Conservation (phyloP, 345 rosid species). For the Hibiscus tridactylites region DNA sequence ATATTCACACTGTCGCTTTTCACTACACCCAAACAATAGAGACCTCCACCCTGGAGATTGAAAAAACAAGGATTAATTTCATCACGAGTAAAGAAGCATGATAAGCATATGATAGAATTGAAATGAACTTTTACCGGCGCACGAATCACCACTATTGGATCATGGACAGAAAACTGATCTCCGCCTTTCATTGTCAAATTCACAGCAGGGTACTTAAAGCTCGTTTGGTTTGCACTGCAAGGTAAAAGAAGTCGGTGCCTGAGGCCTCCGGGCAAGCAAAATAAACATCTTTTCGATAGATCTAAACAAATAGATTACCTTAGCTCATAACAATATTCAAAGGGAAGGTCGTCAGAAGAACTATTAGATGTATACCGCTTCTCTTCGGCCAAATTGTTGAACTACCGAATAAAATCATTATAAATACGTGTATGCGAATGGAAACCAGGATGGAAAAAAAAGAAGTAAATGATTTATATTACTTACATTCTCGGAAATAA, state of each 20-base stretch:
- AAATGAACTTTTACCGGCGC: conserved; percentile 29
- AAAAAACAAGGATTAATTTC: neutral
- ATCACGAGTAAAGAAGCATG: conserved; percentile 1
- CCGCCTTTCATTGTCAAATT: conserved; percentile 83
- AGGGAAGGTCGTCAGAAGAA: conserved; percentile 38
- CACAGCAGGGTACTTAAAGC: conserved; percentile 34
- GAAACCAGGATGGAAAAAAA: neutral
- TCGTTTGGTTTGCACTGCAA: conserved; percentile 34
- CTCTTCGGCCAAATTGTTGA: conserved; percentile 43
- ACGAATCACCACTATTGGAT: conserved; percentile 35
- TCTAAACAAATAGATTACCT: conserved; percentile 32
- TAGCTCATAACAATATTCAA: conserved; percentile 68
- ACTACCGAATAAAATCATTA: conserved; percentile 37
- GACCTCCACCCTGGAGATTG: conserved; percentile 32
- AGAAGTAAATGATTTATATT: conserved; percentile 7
- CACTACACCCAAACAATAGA: conserved; percentile 68
- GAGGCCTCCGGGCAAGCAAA: neutral
- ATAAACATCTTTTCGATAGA: neutral
- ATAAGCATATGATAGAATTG: neutral
- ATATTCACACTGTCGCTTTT: conserved; percentile 61
- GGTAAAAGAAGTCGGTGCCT: conserved; percentile 1
- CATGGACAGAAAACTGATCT: conserved; percentile 30
- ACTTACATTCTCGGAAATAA: conserved; percentile 57
- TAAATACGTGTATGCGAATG: neutral
- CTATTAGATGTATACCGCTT: conserved; percentile 25